Conservation (phyloP, 192 early-diverging fungal genomes). For the Chytriomyces sp. region DNA sequence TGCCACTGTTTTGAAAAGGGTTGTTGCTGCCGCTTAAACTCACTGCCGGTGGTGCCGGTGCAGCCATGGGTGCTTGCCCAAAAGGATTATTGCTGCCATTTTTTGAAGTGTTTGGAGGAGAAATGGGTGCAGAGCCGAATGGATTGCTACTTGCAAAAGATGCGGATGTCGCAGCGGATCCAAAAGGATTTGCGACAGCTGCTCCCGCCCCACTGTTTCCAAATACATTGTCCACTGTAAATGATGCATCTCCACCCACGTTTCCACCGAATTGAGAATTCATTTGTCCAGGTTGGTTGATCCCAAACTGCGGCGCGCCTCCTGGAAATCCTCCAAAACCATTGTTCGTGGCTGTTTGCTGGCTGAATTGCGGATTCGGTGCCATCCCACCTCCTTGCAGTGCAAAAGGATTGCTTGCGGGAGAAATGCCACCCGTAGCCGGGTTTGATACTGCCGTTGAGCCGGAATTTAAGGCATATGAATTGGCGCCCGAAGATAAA, state of each 20-base stretch:
- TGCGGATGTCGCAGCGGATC: neutral
- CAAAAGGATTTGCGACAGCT: constrained; percentile 5
- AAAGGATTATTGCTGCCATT: constrained; percentile 14
- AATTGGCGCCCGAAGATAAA: constrained; percentile 19
- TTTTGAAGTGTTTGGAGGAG: neutral
- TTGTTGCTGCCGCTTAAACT: constrained; percentile 2
- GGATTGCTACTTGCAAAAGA: constrained; percentile 21
- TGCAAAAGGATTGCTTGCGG: constrained; percentile 24
- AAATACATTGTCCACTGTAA: constrained; percentile 58
- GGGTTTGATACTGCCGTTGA: constrained; percentile 4
- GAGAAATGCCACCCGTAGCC: constrained; percentile 16
- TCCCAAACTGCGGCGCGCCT: neutral
- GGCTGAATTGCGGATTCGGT: constrained; percentile 1
- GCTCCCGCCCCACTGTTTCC: constrained; percentile 26
- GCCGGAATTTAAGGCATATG: constrained; percentile 11
- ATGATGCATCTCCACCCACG: constrained; percentile 16
- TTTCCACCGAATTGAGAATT: too few relatives aligned
- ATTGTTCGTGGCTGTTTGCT: neutral
- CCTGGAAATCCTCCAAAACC: neutral
- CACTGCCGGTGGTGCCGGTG: neutral
- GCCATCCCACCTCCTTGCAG: neutral
- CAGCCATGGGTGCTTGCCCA: neutral
- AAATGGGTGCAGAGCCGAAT: constrained; percentile 1
- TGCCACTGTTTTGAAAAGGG: neutral
- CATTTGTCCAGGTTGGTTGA: neutral